Conservation (phyloP, 2,329 filamentous ascomycete genomes). For the Cyphellophora attinorum region DNA sequence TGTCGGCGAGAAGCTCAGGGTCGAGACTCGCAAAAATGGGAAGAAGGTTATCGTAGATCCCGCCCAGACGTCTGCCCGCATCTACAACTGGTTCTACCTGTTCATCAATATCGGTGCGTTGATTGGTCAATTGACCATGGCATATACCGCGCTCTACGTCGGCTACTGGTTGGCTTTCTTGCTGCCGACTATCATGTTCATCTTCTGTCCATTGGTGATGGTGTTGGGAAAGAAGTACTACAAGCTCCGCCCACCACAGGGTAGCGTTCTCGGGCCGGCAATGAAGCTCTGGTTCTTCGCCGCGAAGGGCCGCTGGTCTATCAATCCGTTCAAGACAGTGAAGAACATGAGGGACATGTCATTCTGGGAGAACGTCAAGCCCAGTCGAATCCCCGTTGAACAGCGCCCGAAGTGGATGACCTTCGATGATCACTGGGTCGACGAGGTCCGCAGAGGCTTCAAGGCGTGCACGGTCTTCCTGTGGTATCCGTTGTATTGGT, state of each 20-base stretch:
- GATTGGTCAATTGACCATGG: conserved; percentile 55
- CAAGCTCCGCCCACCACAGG: conserved; percentile 55
- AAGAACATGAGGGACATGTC: conserved; percentile 46
- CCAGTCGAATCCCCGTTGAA: conserved; percentile 47
- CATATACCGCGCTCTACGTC: conserved; percentile 65
- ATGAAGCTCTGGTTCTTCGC: conserved; percentile 51
- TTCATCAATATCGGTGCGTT: conserved; percentile 61
- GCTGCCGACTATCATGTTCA: conserved; percentile 58
- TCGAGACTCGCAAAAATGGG: conserved; percentile 47
- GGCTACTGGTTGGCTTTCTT: conserved; percentile 66
- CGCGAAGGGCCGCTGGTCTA: conserved; percentile 53
- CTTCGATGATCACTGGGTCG: conserved; percentile 74
- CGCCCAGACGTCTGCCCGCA: conserved; percentile 56
- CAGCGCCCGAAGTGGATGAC: conserved; percentile 64
- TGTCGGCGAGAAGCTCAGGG: conserved; percentile 46
- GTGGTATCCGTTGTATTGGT: conserved; percentile 42
- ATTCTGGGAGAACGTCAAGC: conserved; percentile 62
- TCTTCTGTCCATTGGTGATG: conserved; percentile 52
- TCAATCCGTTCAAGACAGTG: conserved; percentile 48
- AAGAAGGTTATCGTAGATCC: conserved; percentile 64
- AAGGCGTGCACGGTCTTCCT: conserved; percentile 61
- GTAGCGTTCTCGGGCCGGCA: conserved; percentile 62
- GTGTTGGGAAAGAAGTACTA: conserved; percentile 54
- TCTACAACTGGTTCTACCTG: conserved; percentile 63
- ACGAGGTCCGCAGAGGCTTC: conserved; percentile 62